Percentiles rank a stretch among this genome's conserved stretches.
Evolutionary conservation across 495 filamentous ascomycete genomes (phyloP).

Genomic region (Neohortaea acidophila): DNA sequence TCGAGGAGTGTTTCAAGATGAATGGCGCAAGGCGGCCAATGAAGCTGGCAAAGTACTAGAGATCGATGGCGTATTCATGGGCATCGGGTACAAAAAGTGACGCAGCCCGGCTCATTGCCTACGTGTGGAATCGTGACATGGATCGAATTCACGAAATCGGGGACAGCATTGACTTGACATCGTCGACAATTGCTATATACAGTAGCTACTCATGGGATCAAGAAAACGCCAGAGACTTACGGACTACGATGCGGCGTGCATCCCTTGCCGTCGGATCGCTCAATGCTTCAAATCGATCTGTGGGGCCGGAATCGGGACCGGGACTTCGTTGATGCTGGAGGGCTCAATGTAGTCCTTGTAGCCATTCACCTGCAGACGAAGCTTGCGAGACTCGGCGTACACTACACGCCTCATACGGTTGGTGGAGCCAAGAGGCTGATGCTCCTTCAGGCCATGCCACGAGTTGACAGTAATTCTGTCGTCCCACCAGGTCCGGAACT

Average conservation of each 20-base stretch:
- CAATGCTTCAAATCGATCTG: conserved; percentile 13
- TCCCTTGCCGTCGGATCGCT: no score
- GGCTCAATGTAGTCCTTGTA: conserved; percentile 17
- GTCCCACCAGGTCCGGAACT: conserved; percentile 33
- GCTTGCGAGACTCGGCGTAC: conserved; percentile 19
- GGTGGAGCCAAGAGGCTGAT: conserved; percentile 31
- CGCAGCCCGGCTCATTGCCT: no score
- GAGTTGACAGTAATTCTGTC: conserved; percentile 34
- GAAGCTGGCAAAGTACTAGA: conserved; percentile 8
- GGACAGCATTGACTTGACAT: no score
- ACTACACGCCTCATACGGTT: conserved; percentile 33
- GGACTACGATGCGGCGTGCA: no score
- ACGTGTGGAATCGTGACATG: no score
- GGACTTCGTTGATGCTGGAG: conserved; percentile 10
- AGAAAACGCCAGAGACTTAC: no score
- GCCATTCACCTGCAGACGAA: conserved; percentile 16
- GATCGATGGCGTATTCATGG: conserved; percentile 10
- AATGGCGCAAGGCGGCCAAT: conserved; percentile 12
- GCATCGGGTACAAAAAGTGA: conserved; percentile 8
- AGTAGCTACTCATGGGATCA: no score
- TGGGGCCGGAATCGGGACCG: conserved; percentile 11
- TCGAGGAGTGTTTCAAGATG: conserved; percentile 10
- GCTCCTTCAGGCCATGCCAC: conserved; percentile 31
- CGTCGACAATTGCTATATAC: no score
- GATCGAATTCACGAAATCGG: no score